Percentiles rank a stretch among this genome's conserved stretches.
phyloP scores from a whole-genome alignment of 2,329 filamentous ascomycete species.

The Sclerotinia subarctica region DNA sequence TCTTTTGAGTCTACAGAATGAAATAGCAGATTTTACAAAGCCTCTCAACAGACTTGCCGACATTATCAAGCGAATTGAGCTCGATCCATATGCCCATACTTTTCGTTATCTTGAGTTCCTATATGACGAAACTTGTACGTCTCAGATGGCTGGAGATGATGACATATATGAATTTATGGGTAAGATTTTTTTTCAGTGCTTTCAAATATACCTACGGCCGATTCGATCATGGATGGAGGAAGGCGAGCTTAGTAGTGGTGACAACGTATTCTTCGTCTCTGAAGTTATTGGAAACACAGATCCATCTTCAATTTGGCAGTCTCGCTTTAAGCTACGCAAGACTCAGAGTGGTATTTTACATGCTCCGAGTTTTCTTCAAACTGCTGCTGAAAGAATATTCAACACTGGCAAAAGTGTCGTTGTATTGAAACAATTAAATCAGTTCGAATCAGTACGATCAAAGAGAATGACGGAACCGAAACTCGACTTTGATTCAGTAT shows the following conservation, averaged over 20 bases:
- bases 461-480: conserved; percentile 42
- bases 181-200: conserved; percentile 73
- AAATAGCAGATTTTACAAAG: conserved; percentile 52
- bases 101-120: conserved; percentile 78
- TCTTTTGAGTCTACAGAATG: conserved; percentile 57
- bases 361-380: conserved; percentile 71
- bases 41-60: conserved; percentile 59
- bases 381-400: conserved; percentile 70
- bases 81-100: conserved; percentile 41
- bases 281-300: conserved; percentile 56
- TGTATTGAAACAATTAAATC: conserved; percentile 70
- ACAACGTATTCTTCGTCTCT: conserved; percentile 74
- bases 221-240: conserved; percentile 82
- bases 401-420: conserved; percentile 85
- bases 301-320: conserved; percentile 68
- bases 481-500: conserved; percentile 58
- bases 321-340: conserved; percentile 65
- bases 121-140: conserved; percentile 65
- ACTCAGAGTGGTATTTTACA: conserved; percentile 59
- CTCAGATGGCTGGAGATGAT: conserved; percentile 67
- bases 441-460: conserved; percentile 43
- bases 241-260: conserved; percentile 63
- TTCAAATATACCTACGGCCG: conserved; percentile 76
- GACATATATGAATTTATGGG: conserved; percentile 61
- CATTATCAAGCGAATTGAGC: conserved; percentile 57